These are phyloP conservation scores for Clonostachys byssicola DNA, from an alignment of 2,329 filamentous ascomycete genomes.

Conservation along the genomic window DNA sequence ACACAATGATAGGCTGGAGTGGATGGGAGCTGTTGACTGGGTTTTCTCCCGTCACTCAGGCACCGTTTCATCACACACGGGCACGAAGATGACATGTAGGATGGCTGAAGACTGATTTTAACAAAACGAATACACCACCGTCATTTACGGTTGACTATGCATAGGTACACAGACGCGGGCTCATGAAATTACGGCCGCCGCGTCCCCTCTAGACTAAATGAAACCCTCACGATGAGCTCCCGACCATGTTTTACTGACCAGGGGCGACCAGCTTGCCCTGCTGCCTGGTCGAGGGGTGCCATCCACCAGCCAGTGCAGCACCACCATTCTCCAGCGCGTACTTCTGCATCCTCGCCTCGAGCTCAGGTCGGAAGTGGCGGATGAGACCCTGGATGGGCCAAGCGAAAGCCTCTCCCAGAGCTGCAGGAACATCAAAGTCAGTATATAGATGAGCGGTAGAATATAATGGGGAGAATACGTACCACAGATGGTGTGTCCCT, in stretches of 20 bases:
- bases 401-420: slow-evolving; percentile 94
- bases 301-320: slow-evolving; percentile 78
- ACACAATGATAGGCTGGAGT: too few relatives aligned
- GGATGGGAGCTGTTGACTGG: not conserved
- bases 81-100: not conserved
- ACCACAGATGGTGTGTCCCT: slow-evolving; percentile 98
- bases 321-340: slow-evolving; percentile 72
- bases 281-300: slow-evolving; percentile 69
- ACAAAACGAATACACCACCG: slow-evolving; percentile 11
- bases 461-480: slow-evolving; percentile 23
- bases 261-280: slow-evolving; percentile 84
- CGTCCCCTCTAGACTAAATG: slow-evolving; percentile 2
- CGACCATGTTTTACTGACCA: slow-evolving; percentile 64
- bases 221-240: slow-evolving; percentile 1
- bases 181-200: not conserved
- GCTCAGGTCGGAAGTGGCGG: slow-evolving; percentile 93
- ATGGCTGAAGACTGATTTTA: not conserved
- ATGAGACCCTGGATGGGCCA: slow-evolving; percentile 99
- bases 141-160: slow-evolving; percentile 7
- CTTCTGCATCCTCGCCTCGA: slow-evolving; percentile 85
- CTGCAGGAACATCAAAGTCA: slow-evolving; percentile 28
- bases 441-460: slow-evolving; percentile 14
- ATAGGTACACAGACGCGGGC: slow-evolving; percentile 14
- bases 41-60: not conserved
- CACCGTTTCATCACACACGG: not conserved